These are phyloP conservation scores for Jamesozyma spencerorum DNA, from an alignment of 805 yeast species.

Conservation along the genomic window DNA sequence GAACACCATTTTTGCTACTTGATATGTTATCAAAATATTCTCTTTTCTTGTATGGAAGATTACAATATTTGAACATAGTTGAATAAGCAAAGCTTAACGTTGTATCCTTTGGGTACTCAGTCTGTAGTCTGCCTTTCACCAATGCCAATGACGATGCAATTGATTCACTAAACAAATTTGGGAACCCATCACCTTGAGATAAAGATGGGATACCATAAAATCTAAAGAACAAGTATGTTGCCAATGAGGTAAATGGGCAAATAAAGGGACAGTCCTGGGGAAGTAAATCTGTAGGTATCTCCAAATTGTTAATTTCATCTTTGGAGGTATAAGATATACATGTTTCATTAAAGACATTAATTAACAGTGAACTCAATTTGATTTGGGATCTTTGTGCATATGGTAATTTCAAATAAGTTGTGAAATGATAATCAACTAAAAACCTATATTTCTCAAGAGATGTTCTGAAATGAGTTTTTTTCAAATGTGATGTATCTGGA, in stretches of 20 bases:
- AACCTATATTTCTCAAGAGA: conserved; percentile 23
- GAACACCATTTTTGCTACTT: neutral
- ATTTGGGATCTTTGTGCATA: conserved; percentile 20
- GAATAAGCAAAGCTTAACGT: conserved; percentile 23
- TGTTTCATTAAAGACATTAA: neutral
- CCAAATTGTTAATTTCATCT: conserved; percentile 3
- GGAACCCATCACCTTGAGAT: conserved; percentile 27
- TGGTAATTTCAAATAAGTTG: conserved; percentile 17
- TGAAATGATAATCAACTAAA: conserved; percentile 25
- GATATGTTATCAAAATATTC: conserved; percentile 16
- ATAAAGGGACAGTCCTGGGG: conserved; percentile 20
- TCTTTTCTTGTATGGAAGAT: conserved; percentile 23
- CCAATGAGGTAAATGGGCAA: conserved; percentile 26
- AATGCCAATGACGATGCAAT: conserved; percentile 10
- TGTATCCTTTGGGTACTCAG: conserved; percentile 25
- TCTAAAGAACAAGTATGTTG: conserved; percentile 22
- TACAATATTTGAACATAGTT: conserved; percentile 25
- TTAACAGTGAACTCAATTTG: conserved; percentile 14
- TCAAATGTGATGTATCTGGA: conserved; percentile 16
- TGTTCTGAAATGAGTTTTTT: conserved; percentile 22
- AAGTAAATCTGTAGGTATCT: conserved; percentile 13
- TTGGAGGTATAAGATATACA: neutral
- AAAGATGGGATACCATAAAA: conserved; percentile 23
- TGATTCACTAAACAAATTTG: conserved; percentile 14
- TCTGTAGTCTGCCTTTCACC: conserved; percentile 20